These are phyloP conservation scores for Starmerella powellii DNA, from an alignment of 805 yeast genomes.

Conservation along the genomic window DNA sequence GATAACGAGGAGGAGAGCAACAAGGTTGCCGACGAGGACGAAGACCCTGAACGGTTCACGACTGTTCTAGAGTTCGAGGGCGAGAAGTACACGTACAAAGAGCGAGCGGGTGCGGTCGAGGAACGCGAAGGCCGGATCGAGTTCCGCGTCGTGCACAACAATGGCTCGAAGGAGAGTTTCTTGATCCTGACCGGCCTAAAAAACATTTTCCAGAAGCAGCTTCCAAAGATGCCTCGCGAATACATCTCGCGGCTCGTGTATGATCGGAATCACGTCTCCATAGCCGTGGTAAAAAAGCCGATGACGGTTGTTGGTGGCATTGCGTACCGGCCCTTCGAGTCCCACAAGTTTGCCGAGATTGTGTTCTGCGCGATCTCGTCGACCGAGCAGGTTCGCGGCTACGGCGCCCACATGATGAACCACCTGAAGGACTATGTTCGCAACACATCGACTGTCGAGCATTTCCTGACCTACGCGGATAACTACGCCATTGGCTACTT, in stretches of 20 bases:
- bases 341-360: slow-evolving; percentile 88
- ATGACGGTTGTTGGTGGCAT: slow-evolving; percentile 96
- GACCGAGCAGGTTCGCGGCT: slow-evolving; percentile 95
- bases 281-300: slow-evolving; percentile 91
- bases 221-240: slow-evolving; percentile 98
- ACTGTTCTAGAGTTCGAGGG: slow-evolving; percentile 62
- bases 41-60: slow-evolving; percentile 27
- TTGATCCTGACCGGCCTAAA: slow-evolving; percentile 90
- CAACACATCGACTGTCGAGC: slow-evolving; percentile 70
- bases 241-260: slow-evolving; percentile 89
- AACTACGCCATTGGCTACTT: slow-evolving; percentile 98
- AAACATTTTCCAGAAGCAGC: slow-evolving; percentile 90
- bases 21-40: slow-evolving; percentile 21
- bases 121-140: slow-evolving; percentile 89
- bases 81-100: slow-evolving; percentile 66
- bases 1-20: slow-evolving; percentile 24
- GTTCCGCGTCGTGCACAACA: slow-evolving; percentile 93
- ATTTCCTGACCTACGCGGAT: slow-evolving; percentile 92
- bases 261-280: slow-evolving; percentile 85
- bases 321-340: slow-evolving; percentile 87
- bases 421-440: slow-evolving; percentile 92
- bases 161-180: slow-evolving; percentile 71
- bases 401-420: slow-evolving; percentile 98
- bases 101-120: slow-evolving; percentile 86
- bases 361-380: slow-evolving; percentile 97